phyloP scores from a whole-genome alignment of 2,329 filamentous ascomycete genomes.

The Diplocarpon mali region DNA sequence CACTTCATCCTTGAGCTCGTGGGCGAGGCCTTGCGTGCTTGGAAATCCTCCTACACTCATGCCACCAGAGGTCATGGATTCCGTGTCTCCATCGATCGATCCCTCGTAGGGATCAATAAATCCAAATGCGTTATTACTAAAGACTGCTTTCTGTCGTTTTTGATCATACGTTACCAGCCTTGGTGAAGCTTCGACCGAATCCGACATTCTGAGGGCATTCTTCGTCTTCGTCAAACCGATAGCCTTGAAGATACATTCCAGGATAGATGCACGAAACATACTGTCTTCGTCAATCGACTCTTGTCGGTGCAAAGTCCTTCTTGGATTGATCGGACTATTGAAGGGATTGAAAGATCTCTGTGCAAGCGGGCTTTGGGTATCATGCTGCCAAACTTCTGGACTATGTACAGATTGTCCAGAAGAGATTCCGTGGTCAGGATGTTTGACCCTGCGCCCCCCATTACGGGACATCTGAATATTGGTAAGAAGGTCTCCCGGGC shows the following conservation, averaged over 20 bases:
- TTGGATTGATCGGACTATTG: slow-evolving; percentile 35
- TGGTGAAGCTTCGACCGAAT: slow-evolving; percentile 78
- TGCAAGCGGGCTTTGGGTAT: slow-evolving; percentile 27
- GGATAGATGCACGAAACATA: slow-evolving; percentile 76
- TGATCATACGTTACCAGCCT: slow-evolving; percentile 76
- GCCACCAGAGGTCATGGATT: slow-evolving; percentile 68
- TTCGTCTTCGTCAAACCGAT: slow-evolving; percentile 68
- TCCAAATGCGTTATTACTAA: slow-evolving; percentile 76
- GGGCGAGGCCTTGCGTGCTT: slow-evolving; percentile 54
- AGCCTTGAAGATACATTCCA: slow-evolving; percentile 93
- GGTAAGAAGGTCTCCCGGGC: slow-evolving; percentile 68
- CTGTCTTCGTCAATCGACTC: slow-evolving; percentile 82
- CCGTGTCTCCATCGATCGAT: slow-evolving; percentile 70
- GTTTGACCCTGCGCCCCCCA: slow-evolving; percentile 34
- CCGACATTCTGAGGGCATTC: slow-evolving; percentile 51
- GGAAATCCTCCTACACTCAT: slow-evolving; percentile 46
- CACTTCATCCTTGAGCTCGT: slow-evolving; percentile 82
- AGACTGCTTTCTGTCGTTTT: slow-evolving; percentile 65
- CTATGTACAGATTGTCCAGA: slow-evolving; percentile 22
- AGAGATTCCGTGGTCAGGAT: slow-evolving; percentile 7
- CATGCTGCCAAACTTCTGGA: slow-evolving; percentile 25
- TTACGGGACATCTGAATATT: slow-evolving; percentile 62
- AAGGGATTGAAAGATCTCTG: slow-evolving; percentile 47
- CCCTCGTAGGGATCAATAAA: slow-evolving; percentile 78
- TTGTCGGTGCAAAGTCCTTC: slow-evolving; percentile 52